A percentile compares a stretch with the other conserved stretches of the same genome.
These are phyloP conservation scores for Vitis hybrid DNA, from an alignment of 177 flowering plant species.

Conservation along the genomic window DNA sequence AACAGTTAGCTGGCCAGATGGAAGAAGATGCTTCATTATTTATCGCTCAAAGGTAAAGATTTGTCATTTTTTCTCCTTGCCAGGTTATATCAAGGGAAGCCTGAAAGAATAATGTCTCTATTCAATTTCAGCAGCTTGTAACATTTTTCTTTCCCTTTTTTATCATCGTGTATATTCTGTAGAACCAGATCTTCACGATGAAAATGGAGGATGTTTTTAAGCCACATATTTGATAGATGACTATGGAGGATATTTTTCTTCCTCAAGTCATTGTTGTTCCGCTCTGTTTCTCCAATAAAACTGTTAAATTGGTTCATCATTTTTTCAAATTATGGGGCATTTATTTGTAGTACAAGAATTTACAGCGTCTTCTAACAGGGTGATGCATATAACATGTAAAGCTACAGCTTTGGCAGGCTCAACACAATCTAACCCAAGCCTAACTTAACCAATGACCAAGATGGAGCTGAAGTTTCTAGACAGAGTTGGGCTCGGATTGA, in stretches of 20 bases:
- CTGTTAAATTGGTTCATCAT: neutral
- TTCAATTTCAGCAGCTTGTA: neutral
- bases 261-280: neutral
- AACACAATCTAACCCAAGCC: neutral
- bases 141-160: neutral
- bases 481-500: too few species aligned
- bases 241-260: neutral
- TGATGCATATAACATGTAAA: neutral
- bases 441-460: neutral
- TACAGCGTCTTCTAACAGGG: neutral
- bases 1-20: conserved; percentile 40
- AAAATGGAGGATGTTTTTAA: neutral
- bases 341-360: neutral
- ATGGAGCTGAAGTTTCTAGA: neutral
- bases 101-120: neutral
- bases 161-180: conserved; percentile 1
- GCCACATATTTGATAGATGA: neutral
- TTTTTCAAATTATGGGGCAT: neutral
- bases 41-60: conserved; percentile 12
- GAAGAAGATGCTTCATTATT: conserved; percentile 27
- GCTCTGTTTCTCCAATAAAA: neutral
- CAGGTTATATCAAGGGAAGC: neutral
- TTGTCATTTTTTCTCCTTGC: conserved; percentile 1
- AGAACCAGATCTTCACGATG: neutral
- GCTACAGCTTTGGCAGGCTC: neutral